Evolutionary conservation across 2,329 filamentous ascomycete genomes (phyloP).

Genomic region (Aspergillus ochraceus): DNA sequence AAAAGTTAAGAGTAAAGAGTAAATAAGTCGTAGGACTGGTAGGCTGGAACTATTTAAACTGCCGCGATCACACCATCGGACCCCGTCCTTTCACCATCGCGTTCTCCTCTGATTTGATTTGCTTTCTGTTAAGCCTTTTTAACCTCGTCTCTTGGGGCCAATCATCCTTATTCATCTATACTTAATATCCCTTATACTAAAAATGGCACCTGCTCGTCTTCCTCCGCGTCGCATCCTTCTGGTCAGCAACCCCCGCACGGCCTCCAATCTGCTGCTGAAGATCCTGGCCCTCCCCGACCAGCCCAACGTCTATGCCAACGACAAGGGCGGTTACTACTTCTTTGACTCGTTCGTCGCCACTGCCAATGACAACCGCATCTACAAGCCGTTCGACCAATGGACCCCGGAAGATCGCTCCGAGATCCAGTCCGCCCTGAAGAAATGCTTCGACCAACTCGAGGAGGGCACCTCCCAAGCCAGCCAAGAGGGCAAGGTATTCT

Average conservation of each 20-base stretch:
- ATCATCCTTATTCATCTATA: background rate
- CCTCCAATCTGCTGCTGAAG: constrained; percentile 33
- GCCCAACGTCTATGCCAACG: constrained; percentile 20
- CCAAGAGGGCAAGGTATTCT: constrained; percentile 27
- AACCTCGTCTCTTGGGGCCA: background rate
- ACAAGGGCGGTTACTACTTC: constrained; percentile 32
- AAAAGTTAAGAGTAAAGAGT: too few relatives aligned
- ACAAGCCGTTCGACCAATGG: constrained; percentile 28
- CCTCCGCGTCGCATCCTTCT: constrained; percentile 19
- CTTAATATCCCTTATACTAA: background rate
- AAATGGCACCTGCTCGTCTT: background rate
- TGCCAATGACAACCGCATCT: constrained; percentile 12
- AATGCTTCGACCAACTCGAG: constrained; percentile 28
- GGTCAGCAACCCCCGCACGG: constrained; percentile 31
- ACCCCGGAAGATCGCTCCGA: constrained; percentile 23
- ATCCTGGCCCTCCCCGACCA: constrained; percentile 33
- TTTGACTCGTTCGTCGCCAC: constrained; percentile 13
- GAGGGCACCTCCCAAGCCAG: constrained; percentile 21
- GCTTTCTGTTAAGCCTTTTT: background rate
- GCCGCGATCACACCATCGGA: constrained; percentile 7
- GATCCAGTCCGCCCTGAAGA: constrained; percentile 26
- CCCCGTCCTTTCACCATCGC: constrained; percentile 6
- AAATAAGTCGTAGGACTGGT: too few relatives aligned
- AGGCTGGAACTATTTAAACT: background rate
- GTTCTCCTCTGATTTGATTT: constrained; percentile 6